These are phyloP conservation scores for Coemansia guatemalensis DNA, from an alignment of 192 early-diverging fungal genomes.

Conservation along the genomic window DNA sequence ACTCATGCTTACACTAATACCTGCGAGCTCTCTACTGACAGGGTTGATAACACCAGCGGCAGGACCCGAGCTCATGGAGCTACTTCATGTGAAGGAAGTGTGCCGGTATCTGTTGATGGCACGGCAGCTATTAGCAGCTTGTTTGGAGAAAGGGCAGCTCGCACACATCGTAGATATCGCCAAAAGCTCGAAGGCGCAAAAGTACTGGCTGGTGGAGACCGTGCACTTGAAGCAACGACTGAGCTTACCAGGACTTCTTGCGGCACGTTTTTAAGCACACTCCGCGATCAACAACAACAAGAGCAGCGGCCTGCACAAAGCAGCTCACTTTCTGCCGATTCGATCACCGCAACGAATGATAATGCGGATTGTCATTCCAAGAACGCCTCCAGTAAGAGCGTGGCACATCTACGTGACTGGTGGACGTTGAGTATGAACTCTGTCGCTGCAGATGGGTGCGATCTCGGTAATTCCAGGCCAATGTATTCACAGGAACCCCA, in stretches of 20 bases:
- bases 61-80: neutral
- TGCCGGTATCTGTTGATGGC: neutral
- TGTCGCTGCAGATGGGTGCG: neutral
- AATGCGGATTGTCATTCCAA: neutral
- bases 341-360: neutral
- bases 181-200: neutral
- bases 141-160: conserved; percentile 25
- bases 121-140: conserved; percentile 21
- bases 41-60: neutral
- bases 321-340: neutral
- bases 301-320: neutral
- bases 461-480: conserved; percentile 10
- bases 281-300: neutral
- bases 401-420: conserved; percentile 7
- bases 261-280: neutral
- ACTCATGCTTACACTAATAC: neutral
- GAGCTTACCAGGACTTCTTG: neutral
- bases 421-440: conserved; percentile 35
- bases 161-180: conserved; percentile 35
- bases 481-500: conserved; percentile 35
- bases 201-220: neutral
- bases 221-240: neutral
- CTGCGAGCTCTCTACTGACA: neutral
- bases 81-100: neutral
- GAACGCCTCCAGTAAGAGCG: neutral